Base-by-base conservation (phyloP, 306 rosid species). In the Glycyrrhiza uralensis region DNA sequence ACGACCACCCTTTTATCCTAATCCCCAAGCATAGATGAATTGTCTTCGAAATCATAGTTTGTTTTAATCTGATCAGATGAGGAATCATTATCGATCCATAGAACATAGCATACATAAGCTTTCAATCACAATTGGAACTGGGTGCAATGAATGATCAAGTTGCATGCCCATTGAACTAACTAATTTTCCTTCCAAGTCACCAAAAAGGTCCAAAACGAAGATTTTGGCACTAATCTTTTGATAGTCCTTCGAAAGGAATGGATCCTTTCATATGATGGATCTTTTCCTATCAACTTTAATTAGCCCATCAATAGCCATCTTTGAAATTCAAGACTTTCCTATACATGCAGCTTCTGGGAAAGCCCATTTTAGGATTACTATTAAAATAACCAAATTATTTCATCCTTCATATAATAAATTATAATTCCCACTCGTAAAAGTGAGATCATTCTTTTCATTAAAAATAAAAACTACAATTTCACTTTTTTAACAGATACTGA, bases 101-200 rank as follows among this genome's bases (percentile, higher is more conserved):
- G 29, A 22, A 35, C 2, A 55, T 22, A 44, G 41, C 14, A 52
- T 14, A 15, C 44, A 75, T 39, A 68, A 46, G 26, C 35, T 44
- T 35, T 76, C 80, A 77, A 55, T 82, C 60, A 39, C 28, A 22
- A 20, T 33, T 18, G n/a, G 42, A 76, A 76, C 24, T 14, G 20
- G 80, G 71, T 59, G n/a, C 76, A 74, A 64, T 79, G 87, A 81
- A 90, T 75, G 82, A 72, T 79, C 72, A 20, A 72, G 50, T 76
- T 85, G 72, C 88, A 82, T 62, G 59, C 71, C 88, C 90, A 85
- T 74, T 80, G 62, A 82, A 35, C 13, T n/a, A n/a, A n/a, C n/a
- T n/a, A n/a, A n/a, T n/a, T n/a, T 41, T 69, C 64, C 54, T 59
- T 68, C 74, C 58, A 71, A 77, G 75, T 83, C 84, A 61, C 55